A percentile compares a stretch with the other conserved stretches of the same genome.
phyloP scores from a whole-genome alignment of 257 asterid species.

The Ilex asprella region DNA sequence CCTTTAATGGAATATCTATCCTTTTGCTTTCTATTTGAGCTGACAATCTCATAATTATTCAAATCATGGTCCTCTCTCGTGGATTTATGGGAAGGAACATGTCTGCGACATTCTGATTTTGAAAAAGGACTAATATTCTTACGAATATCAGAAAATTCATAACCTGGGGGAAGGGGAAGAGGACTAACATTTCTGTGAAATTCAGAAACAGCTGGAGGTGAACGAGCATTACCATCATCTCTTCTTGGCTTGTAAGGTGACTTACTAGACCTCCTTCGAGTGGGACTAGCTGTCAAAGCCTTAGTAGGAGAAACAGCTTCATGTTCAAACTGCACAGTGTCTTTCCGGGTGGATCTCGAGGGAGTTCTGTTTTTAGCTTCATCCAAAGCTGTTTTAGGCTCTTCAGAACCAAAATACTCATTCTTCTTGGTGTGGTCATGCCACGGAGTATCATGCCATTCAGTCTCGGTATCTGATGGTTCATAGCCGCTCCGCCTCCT shows the following conservation, averaged over 20 bases:
- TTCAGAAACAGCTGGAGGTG: conserved; percentile 9
- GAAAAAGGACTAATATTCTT: conserved; percentile 17
- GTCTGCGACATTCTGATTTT: conserved; percentile 32
- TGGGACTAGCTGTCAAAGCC: conserved; percentile 7
- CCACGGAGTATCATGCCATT: conserved; percentile 42
- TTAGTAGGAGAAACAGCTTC: conserved; percentile 8
- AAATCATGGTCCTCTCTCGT: conserved; percentile 9
- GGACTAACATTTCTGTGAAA: conserved; percentile 22
- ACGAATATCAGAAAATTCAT: not conserved
- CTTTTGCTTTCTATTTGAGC: conserved; percentile 8
- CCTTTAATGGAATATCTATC: conserved; percentile 18
- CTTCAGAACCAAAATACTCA: conserved; percentile 5
- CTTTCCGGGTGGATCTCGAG: not conserved
- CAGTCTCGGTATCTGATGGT: conserved; percentile 63
- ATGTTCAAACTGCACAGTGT: not conserved
- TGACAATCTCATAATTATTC: conserved; percentile 4
- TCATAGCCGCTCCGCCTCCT: conserved; percentile 53
- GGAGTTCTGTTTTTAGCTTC: conserved; percentile 7
- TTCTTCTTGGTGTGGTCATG: conserved; percentile 5
- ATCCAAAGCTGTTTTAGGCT: not conserved
- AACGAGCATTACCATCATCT: conserved; percentile 14
- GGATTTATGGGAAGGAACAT: conserved; percentile 34
- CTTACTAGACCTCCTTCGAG: conserved; percentile 30
- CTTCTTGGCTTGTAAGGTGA: conserved; percentile 29
- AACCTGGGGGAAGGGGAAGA: conserved; percentile 4